A percentile compares a stretch with the other conserved stretches of the same genome.
These are phyloP conservation scores for Trypethelium eluteriae DNA, from an alignment of 495 filamentous ascomycete species.

Conservation along the genomic window DNA sequence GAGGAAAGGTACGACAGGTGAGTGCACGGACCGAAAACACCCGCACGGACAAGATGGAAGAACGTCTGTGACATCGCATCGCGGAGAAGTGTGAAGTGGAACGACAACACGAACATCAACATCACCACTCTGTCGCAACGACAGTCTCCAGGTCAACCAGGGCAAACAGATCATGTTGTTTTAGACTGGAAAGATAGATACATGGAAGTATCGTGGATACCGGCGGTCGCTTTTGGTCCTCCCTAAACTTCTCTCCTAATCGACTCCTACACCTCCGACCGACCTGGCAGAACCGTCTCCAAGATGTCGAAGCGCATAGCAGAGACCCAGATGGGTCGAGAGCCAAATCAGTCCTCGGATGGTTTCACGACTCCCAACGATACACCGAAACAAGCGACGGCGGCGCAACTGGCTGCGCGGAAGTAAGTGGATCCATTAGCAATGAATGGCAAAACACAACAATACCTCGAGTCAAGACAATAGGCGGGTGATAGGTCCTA, in stretches of 20 bases:
- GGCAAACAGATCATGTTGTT: background rate
- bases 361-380: background rate
- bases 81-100: background rate
- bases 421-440: constrained; percentile 22
- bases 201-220: background rate
- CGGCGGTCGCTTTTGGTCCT: background rate
- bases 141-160: background rate
- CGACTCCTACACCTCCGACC: background rate
- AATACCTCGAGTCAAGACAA: background rate
- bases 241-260: background rate
- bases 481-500: background rate
- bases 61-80: constrained; percentile 7
- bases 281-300: background rate
- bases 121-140: background rate
- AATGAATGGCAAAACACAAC: background rate
- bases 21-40: constrained; percentile 11
- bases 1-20: background rate
- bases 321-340: constrained; percentile 17
- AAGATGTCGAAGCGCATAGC: constrained; percentile 26
- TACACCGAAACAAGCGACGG: constrained; percentile 22
- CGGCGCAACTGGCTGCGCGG: constrained; percentile 25
- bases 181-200: background rate
- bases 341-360: background rate
- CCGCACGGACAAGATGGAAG: constrained; percentile 1
- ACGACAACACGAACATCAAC: background rate